These are phyloP conservation scores for Aspergillus funiculosus DNA, from an alignment of 495 filamentous ascomycete species.

Conservation along the genomic window DNA sequence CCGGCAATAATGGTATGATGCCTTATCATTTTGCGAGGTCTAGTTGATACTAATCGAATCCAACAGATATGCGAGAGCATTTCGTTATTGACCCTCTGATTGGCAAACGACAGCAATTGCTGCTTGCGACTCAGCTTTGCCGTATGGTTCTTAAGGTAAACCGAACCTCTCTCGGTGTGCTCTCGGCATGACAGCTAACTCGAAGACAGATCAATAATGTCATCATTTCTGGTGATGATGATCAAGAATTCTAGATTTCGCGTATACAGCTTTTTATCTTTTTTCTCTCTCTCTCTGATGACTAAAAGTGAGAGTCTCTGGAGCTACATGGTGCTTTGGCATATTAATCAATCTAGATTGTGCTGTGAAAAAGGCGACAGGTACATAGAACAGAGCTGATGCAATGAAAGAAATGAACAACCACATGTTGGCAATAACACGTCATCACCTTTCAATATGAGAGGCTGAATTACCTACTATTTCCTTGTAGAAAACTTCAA, in stretches of 20 bases:
- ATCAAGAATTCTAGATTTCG: constrained; percentile 76
- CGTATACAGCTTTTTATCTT: constrained; percentile 21
- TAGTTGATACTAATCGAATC: constrained; percentile 7
- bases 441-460: too few relatives aligned
- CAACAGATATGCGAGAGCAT: constrained; percentile 82
- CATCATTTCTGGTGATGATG: constrained; percentile 86
- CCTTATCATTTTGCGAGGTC: background rate
- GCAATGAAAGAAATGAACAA: constrained; percentile 17
- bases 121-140: constrained; percentile 94
- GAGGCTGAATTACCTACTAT: too few relatives aligned
- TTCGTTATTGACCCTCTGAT: constrained; percentile 98
- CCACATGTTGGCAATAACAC: background rate
- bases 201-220: constrained; percentile 73
- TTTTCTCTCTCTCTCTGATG: constrained; percentile 9
- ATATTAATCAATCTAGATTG: constrained; percentile 12
- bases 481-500: background rate
- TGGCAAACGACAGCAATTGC: constrained; percentile 92
- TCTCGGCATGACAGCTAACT: constrained; percentile 17
- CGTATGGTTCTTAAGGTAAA: constrained; percentile 98
- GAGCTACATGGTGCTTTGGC: constrained; percentile 8
- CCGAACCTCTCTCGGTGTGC: background rate
- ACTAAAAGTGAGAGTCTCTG: constrained; percentile 18
- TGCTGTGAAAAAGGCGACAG: constrained; percentile 12
- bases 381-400: constrained; percentile 16
- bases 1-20: constrained; percentile 71